phyloP scores from a whole-genome alignment of 106 monocot genomes.

The Dendrobium nobile region DNA sequence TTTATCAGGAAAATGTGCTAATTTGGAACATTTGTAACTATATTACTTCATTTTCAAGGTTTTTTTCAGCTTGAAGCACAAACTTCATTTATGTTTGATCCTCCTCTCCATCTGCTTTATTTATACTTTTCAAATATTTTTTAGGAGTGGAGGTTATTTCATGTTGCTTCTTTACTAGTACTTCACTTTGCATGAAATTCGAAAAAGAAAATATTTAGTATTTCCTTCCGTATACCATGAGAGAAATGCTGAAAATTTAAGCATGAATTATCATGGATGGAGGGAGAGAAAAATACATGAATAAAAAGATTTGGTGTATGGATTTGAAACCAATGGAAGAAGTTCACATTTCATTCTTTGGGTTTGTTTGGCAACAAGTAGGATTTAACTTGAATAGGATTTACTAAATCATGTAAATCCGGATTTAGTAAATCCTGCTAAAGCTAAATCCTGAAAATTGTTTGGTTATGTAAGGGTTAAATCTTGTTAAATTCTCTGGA shows the following conservation, averaged over 20 bases:
- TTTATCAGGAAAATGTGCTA: constrained; percentile 1
- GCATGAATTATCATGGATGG: neutral
- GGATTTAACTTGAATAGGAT: too few species aligned
- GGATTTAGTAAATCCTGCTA: too few species aligned
- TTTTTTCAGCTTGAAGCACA: neutral
- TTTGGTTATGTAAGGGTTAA: too few species aligned
- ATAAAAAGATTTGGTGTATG: neutral
- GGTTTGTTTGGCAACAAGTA: too few species aligned
- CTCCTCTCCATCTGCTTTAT: neutral
- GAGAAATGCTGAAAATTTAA: neutral
- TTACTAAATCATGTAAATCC: too few species aligned
- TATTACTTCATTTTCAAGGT: neutral
- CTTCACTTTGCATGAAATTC: neutral
- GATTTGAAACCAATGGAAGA: neutral
- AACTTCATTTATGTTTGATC: neutral
- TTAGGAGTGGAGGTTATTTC: neutral
- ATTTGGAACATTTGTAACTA: neutral
- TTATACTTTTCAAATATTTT: neutral
- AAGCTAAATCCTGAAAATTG: too few species aligned
- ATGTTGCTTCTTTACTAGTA: neutral
- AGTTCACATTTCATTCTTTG: neutral
- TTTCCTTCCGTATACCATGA: neutral
- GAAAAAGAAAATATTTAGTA: neutral
- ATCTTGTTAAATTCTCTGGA: too few species aligned
- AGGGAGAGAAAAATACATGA: neutral